Evolutionary conservation across 2,329 filamentous ascomycete genomes (phyloP).

Genomic region (Elsinoe perseae): DNA sequence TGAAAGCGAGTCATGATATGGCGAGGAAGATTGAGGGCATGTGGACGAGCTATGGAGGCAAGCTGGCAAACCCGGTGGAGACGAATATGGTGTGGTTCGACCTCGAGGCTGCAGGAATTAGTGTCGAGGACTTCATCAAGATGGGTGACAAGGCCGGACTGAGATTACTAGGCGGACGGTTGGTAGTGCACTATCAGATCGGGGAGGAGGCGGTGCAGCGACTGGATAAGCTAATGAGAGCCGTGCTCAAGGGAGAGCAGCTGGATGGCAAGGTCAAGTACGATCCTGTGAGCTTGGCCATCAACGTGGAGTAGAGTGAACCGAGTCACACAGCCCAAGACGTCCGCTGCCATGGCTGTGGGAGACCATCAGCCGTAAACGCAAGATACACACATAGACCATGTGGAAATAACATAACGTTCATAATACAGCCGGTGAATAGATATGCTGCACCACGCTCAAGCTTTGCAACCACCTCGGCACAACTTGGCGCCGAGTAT

Average conservation of each 20-base stretch:
- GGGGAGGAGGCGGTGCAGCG: conserved; percentile 54
- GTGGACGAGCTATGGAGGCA: conserved; percentile 64
- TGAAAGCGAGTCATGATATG: conserved; percentile 53
- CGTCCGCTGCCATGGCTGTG: neutral
- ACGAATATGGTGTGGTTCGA: conserved; percentile 94
- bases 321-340: neutral
- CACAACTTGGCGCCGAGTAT: conserved; percentile 15
- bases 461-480: conserved; percentile 3
- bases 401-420: too few relatives aligned
- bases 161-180: conserved; percentile 47
- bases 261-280: conserved; percentile 23
- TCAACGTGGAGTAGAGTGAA: conserved; percentile 18
- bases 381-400: too few relatives aligned
- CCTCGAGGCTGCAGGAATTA: conserved; percentile 52
- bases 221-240: conserved; percentile 49
- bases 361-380: too few relatives aligned
- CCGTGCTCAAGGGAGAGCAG: conserved; percentile 26
- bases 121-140: conserved; percentile 46
- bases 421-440: too few relatives aligned
- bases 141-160: conserved; percentile 52
- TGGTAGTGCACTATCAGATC: conserved; percentile 68
- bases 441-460: neutral
- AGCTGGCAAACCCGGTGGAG: conserved; percentile 60
- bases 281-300: conserved; percentile 18
- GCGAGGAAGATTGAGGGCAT: conserved; percentile 55